Conservation (phyloP, 164 flowering plant genomes). For the Annona squamosa region DNA sequence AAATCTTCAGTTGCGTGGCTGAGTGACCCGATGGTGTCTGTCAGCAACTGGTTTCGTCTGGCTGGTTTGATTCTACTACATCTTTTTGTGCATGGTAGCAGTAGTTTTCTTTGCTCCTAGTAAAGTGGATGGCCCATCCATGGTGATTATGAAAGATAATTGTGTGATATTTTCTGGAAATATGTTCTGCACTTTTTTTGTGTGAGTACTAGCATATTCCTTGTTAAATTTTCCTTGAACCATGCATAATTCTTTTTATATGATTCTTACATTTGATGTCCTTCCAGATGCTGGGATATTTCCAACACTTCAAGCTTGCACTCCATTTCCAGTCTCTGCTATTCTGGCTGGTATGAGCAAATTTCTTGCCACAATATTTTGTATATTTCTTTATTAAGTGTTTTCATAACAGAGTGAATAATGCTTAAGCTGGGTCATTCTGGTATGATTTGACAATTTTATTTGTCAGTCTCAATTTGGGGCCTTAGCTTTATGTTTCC, state of each 20-base stretch:
- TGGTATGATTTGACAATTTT: not conserved
- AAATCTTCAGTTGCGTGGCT: too few relatives aligned
- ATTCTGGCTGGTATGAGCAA: conserved; percentile 81
- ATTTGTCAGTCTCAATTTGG: not conserved
- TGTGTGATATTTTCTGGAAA: not conserved
- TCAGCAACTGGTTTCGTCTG: too few relatives aligned
- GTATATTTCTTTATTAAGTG: not conserved
- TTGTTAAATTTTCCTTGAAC: not conserved
- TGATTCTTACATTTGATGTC: not conserved
- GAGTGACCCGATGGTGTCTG: too few relatives aligned
- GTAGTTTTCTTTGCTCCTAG: not conserved
- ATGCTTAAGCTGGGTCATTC: not conserved
- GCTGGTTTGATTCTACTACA: too few relatives aligned
- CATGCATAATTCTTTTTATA: not conserved
- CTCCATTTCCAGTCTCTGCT: conserved; percentile 71
- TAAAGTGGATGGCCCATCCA: not conserved
- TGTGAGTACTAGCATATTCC: not conserved
- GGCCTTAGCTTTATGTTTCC: not conserved
- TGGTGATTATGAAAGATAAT: not conserved
- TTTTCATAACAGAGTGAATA: not conserved
- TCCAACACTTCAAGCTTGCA: conserved; percentile 64
- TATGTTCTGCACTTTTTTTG: not conserved
- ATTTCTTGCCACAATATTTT: not conserved
- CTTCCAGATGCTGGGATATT: conserved; percentile 92
- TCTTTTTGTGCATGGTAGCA: not conserved